Evolutionary conservation across 768 basidiomycete species (phyloP).

Genomic region (Cubamyces sp.): DNA sequence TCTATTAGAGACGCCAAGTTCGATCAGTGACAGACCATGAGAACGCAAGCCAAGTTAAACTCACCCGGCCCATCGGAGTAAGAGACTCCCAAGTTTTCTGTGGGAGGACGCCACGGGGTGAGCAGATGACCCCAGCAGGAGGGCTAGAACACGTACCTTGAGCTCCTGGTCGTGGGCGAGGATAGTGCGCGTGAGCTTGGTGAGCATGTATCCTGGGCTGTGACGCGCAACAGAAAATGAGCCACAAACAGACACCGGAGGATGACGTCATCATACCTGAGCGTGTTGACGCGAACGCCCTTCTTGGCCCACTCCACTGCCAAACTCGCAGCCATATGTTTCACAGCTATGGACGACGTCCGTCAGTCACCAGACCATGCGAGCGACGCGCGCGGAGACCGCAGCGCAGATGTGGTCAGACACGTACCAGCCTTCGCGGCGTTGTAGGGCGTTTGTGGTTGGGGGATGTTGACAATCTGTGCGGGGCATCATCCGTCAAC

Average conservation of each 20-base stretch:
- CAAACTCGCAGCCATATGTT: conserved; percentile 90
- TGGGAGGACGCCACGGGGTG: conserved; percentile 15
- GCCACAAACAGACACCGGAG: conserved; percentile 6
- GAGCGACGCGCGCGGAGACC: conserved; percentile 1
- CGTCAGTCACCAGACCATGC: conserved; percentile 12
- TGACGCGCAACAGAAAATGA: conserved; percentile 11
- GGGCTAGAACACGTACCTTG: conserved; percentile 52
- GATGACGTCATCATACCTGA: conserved; percentile 52
- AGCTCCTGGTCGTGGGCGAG: conserved; percentile 75
- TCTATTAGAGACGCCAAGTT: conserved; percentile 42
- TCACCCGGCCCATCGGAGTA: conserved; percentile 85
- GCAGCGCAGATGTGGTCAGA: conserved; percentile 13
- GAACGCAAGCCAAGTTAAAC: conserved; percentile 32
- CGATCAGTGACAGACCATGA: background rate
- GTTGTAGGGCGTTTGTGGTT: conserved; percentile 95
- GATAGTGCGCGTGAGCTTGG: conserved; percentile 85
- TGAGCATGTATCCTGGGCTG: conserved; percentile 95
- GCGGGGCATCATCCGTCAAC: conserved; percentile 21
- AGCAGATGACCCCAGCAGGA: conserved; percentile 15
- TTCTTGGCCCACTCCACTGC: conserved; percentile 97
- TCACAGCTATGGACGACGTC: conserved; percentile 60
- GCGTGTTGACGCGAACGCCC: conserved; percentile 82
- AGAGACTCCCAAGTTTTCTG: conserved; percentile 83
- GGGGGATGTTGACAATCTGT: conserved; percentile 88
- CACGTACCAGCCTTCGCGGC: conserved; percentile 85